Evolutionary conservation across 2,329 filamentous ascomycete species (phyloP).

Genomic region (Trichoderma pleuroti): DNA sequence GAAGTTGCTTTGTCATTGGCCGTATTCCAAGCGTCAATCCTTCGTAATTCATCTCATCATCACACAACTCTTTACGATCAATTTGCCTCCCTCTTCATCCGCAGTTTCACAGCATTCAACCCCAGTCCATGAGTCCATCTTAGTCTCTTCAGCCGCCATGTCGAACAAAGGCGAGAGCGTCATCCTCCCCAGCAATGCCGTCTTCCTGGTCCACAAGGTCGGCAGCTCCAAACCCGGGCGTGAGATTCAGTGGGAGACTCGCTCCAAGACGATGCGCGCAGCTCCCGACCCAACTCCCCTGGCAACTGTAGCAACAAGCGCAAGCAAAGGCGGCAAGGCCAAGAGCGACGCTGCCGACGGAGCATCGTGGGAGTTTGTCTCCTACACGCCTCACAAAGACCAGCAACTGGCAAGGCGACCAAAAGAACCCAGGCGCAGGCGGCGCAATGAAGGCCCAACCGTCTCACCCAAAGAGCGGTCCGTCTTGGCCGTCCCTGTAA

Average conservation of each 20-base stretch:
- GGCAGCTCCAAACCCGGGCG: background rate
- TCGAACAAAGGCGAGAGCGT: constrained; percentile 9
- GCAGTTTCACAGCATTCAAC: background rate
- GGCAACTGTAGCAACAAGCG: background rate
- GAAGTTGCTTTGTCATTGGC: background rate
- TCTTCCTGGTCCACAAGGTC: constrained; percentile 15
- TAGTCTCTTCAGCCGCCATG: background rate
- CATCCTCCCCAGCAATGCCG: constrained; percentile 13
- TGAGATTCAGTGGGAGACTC: constrained; percentile 7
- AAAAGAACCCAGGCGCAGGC: background rate
- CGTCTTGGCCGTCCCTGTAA: background rate
- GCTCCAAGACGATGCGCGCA: constrained; percentile 4
- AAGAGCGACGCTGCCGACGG: background rate
- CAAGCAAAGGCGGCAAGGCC: background rate
- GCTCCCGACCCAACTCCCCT: background rate
- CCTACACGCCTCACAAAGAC: background rate
- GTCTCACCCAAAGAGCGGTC: background rate
- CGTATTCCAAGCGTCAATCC: background rate
- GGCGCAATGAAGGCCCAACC: background rate
- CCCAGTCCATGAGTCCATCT: background rate
- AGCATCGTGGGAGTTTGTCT: background rate
- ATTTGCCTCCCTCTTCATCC: background rate
- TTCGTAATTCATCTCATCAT: background rate
- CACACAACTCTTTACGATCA: background rate
- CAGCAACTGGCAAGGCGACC: background rate